Percentiles rank a stretch among this genome's conserved stretches.
Evolutionary conservation across 1,139 yeast genomes (phyloP).

Genomic region (Yamadazyma blattariae): DNA sequence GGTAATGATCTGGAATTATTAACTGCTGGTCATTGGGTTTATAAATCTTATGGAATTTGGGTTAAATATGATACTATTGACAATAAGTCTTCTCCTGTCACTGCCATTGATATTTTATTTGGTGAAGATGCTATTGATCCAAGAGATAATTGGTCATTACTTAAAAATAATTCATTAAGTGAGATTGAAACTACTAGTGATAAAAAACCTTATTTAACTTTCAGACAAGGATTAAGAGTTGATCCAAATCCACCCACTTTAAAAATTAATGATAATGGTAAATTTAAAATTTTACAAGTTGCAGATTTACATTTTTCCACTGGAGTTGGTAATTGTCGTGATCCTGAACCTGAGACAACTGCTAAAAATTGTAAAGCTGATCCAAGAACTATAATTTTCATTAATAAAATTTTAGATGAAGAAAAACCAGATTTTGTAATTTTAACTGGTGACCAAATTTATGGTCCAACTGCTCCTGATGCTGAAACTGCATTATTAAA

Average conservation of each 20-base stretch:
- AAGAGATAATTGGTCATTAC: constrained; percentile 60
- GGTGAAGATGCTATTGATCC: constrained; percentile 78
- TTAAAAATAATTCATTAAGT: constrained; percentile 19
- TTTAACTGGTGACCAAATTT: constrained; percentile 82
- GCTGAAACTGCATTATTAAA: constrained; percentile 75
- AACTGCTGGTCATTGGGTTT: constrained; percentile 42
- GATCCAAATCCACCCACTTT: constrained; percentile 20
- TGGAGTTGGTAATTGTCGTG: constrained; percentile 71
- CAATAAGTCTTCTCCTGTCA: constrained; percentile 34
- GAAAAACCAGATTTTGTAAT: constrained; percentile 83
- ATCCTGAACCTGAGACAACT: constrained; percentile 54
- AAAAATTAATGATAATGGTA: constrained; percentile 34
- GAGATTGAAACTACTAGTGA: constrained; percentile 3
- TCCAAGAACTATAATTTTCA: constrained; percentile 57
- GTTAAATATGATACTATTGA: constrained; percentile 25
- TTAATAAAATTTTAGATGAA: constrained; percentile 59
- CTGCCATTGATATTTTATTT: constrained; percentile 62
- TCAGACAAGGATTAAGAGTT: constrained; percentile 52
- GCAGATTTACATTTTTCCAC: constrained; percentile 83
- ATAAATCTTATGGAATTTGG: constrained; percentile 33
- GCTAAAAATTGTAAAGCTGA: constrained; percentile 66
- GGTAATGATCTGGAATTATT: constrained; percentile 35
- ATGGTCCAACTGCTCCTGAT: constrained; percentile 70
- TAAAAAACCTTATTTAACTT: constrained; percentile 21
- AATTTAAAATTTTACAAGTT: constrained; percentile 75